phyloP scores from a whole-genome alignment of 202 grass and related monocot genomes.

The Panicum virgatum region DNA sequence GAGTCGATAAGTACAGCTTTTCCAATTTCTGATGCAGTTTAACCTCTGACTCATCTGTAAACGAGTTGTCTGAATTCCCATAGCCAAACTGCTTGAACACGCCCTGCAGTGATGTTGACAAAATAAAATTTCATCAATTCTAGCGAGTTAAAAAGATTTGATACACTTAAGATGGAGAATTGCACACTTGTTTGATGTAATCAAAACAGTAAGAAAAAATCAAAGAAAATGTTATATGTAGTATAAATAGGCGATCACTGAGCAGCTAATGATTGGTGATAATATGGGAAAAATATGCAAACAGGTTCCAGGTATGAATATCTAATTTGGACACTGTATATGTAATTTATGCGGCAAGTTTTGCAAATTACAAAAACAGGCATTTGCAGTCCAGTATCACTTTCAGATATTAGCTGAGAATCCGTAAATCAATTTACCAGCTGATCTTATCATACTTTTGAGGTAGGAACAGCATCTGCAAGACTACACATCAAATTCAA shows the following conservation, averaged over 20 bases:
- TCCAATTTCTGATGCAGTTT: conserved; percentile 84
- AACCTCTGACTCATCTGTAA: conserved; percentile 84
- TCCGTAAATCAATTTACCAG: not conserved
- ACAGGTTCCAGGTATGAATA: not conserved
- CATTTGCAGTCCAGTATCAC: not conserved
- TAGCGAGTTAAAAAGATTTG: not conserved
- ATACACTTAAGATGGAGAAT: not conserved
- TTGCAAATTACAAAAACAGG: not conserved
- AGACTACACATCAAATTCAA: not conserved
- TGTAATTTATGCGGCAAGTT: not conserved
- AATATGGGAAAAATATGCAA: not conserved
- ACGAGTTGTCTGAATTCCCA: conserved; percentile 68
- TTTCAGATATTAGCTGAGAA: not conserved
- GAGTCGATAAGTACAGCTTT: conserved; percentile 92
- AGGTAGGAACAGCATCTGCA: not conserved
- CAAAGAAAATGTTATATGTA: not conserved
- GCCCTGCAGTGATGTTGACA: conserved; percentile 47
- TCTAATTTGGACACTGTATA: not conserved
- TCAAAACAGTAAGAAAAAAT: not conserved
- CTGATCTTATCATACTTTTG: not conserved
- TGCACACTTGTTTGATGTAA: not conserved
- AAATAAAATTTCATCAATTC: not conserved
- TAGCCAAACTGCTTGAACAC: conserved; percentile 92
- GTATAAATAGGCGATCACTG: not conserved
- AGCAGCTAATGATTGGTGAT: not conserved